Percentiles rank a stretch among this genome's conserved stretches.
phyloP scores from a whole-genome alignment of 306 rosid genomes.

The Ochetophila trinervis region DNA sequence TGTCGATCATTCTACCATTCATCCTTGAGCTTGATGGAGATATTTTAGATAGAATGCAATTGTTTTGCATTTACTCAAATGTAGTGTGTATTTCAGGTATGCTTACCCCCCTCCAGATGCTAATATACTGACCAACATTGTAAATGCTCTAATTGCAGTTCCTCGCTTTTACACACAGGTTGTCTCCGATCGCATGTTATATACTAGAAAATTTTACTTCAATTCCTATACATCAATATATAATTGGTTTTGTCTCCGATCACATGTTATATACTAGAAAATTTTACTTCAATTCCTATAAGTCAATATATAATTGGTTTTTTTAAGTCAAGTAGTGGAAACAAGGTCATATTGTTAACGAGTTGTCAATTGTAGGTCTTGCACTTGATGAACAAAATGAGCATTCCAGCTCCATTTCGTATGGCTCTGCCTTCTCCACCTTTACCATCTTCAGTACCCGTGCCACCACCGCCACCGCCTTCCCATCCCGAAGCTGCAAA shows the following conservation, averaged over 20 bases:
- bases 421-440: conserved; percentile 97
- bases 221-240: conserved; percentile 16
- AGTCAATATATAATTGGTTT: conserved; percentile 12
- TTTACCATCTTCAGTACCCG: conserved; percentile 67
- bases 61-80: conserved; percentile 24
- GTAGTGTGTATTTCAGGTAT: conserved; percentile 48
- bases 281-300: conserved; percentile 14
- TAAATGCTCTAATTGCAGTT: conserved; percentile 89
- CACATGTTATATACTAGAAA: conserved; percentile 13
- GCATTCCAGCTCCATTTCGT: conserved; percentile 94
- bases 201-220: conserved; percentile 14
- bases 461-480: conserved; percentile 50
- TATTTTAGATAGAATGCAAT: conserved; percentile 14
- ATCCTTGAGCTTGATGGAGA: too few species aligned
- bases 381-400: conserved; percentile 98
- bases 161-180: conserved; percentile 98
- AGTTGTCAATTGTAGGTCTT: conserved; percentile 54
- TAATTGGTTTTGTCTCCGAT: conserved; percentile 37
- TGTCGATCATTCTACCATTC: too few species aligned
- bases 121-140: conserved; percentile 85
- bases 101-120: conserved; percentile 98
- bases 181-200: conserved; percentile 22
- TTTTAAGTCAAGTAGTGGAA: conserved; percentile 17
- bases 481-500: conserved; percentile 36
- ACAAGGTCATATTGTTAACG: conserved; percentile 24